A percentile compares a stretch with the other conserved stretches of the same genome.
Conservation (phyloP, 331 rosid species). For the Malus hybrid region DNA sequence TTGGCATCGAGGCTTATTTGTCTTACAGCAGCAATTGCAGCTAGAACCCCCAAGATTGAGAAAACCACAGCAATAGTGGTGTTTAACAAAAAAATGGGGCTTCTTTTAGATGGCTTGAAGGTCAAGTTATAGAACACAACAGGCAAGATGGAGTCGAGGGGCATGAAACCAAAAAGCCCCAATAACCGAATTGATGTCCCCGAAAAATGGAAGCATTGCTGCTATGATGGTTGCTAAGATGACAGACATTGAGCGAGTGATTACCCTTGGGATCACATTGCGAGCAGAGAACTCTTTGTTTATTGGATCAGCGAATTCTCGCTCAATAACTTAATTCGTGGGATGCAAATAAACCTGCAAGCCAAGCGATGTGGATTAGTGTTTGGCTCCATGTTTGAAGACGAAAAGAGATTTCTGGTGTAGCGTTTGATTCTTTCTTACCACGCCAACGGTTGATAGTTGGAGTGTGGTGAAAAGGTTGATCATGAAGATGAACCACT, state of each 20-base stretch:
- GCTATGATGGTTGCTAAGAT: slow-evolving; percentile 38
- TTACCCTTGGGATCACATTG: slow-evolving; percentile 46
- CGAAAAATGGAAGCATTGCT: slow-evolving; percentile 87
- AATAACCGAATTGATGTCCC: slow-evolving; percentile 55
- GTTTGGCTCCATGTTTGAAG: neutral
- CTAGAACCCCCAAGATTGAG: slow-evolving; percentile 51
- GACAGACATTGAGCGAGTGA: slow-evolving; percentile 40
- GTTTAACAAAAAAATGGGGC: slow-evolving; percentile 50
- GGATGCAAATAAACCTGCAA: slow-evolving; percentile 68
- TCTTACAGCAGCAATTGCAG: slow-evolving; percentile 67
- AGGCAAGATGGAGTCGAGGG: slow-evolving; percentile 71
- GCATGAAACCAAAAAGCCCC: slow-evolving; percentile 86
- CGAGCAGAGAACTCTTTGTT: slow-evolving; percentile 39
- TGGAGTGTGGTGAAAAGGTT: slow-evolving; percentile 59
- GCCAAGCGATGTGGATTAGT: neutral
- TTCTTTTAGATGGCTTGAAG: slow-evolving; percentile 56
- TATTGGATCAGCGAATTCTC: slow-evolving; percentile 44
- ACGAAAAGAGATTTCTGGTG: neutral
- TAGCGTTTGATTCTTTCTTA: slow-evolving; percentile 3
- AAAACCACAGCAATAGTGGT: slow-evolving; percentile 36
- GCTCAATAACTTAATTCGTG: slow-evolving; percentile 61
- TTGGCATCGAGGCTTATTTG: slow-evolving; percentile 63
- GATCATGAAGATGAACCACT: slow-evolving; percentile 62
- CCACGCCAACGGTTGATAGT: slow-evolving; percentile 68
- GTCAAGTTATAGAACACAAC: slow-evolving; percentile 56